Percentiles rank a stretch among this genome's conserved stretches.
These are phyloP conservation scores for Lablab purpureus DNA, from an alignment of 306 rosid species.

Conservation along the genomic window DNA sequence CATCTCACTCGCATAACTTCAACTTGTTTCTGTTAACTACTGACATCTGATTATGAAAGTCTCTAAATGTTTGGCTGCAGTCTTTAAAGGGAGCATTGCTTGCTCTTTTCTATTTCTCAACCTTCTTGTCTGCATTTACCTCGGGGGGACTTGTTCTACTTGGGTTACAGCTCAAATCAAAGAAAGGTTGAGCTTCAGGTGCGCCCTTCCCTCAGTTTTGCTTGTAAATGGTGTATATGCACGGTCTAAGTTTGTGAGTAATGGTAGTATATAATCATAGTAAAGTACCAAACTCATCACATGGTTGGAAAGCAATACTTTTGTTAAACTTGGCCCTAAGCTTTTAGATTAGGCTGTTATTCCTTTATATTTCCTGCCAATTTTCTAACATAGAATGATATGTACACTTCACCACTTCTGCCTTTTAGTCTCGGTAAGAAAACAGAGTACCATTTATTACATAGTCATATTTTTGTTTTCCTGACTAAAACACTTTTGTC, in stretches of 20 bases:
- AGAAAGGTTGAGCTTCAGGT: conserved; percentile 55
- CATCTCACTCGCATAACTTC: conserved; percentile 3
- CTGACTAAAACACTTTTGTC: neutral
- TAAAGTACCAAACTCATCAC: conserved; percentile 17
- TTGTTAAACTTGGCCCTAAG: conserved; percentile 24
- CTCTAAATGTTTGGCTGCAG: conserved; percentile 53
- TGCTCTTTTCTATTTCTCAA: conserved; percentile 68
- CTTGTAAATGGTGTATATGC: conserved; percentile 45
- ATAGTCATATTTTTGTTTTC: neutral
- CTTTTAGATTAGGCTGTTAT: conserved; percentile 28
- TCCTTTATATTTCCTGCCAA: conserved; percentile 19
- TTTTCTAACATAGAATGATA: conserved; percentile 19
- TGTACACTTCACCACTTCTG: conserved; percentile 9
- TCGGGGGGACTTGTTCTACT: conserved; percentile 78
- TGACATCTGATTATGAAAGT: conserved; percentile 37
- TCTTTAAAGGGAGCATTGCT: conserved; percentile 83
- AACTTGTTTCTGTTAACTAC: conserved; percentile 20
- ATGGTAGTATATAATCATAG: conserved; percentile 9
- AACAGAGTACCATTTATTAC: conserved; percentile 15
- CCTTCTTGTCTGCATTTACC: conserved; percentile 69
- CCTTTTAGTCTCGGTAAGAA: neutral
- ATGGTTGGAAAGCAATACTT: conserved; percentile 36
- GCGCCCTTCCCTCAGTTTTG: conserved; percentile 29
- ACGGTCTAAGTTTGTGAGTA: conserved; percentile 30
- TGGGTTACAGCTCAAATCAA: conserved; percentile 75